A percentile compares a stretch with the other conserved stretches of the same genome.
Evolutionary conservation across 2,329 filamentous ascomycete species (phyloP).

Genomic region (Magnaporthiopsis rhizophila): DNA sequence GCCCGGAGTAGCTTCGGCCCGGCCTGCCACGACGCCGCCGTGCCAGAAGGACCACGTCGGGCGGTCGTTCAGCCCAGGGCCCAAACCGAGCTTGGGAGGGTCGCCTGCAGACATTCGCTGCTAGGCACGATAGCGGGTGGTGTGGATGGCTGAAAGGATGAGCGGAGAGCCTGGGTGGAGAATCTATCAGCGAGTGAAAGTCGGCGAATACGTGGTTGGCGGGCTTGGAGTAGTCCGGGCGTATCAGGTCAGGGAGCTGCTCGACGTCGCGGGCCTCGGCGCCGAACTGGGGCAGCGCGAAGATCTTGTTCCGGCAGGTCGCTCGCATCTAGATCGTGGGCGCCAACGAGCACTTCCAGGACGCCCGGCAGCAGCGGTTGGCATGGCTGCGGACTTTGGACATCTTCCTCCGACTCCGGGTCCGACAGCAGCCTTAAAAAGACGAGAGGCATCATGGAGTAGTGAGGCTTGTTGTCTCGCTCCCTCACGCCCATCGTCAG

Average conservation of each 20-base stretch:
- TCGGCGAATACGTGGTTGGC: slow-evolving; percentile 8
- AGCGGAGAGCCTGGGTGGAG: slow-evolving; percentile 8
- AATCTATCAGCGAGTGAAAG: slow-evolving; percentile 13
- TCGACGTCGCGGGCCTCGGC: slow-evolving; percentile 7
- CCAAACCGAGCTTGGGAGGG: neutral
- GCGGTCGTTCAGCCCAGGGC: neutral
- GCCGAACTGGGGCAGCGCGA: slow-evolving; percentile 11
- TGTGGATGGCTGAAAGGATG: slow-evolving; percentile 12
- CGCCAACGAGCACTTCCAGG: slow-evolving; percentile 9
- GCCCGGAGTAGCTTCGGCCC: slow-evolving; percentile 1
- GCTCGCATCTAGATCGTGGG: slow-evolving; percentile 10
- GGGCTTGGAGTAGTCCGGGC: slow-evolving; percentile 10
- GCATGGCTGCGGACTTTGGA: no score
- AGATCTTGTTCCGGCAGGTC: slow-evolving; percentile 12
- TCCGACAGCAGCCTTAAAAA: neutral
- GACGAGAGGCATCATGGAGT: neutral
- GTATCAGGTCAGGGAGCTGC: neutral
- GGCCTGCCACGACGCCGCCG: neutral
- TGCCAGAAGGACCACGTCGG: neutral
- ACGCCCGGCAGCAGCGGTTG: slow-evolving; percentile 1
- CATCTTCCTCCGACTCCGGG: no score
- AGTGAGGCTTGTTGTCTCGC: neutral
- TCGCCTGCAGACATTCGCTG: neutral
- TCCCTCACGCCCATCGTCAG: neutral
- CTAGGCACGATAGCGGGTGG: slow-evolving; percentile 1